Evolutionary conservation across 2,329 filamentous ascomycete species (phyloP).

Genomic region (Alternaria angustiovoidea): DNA sequence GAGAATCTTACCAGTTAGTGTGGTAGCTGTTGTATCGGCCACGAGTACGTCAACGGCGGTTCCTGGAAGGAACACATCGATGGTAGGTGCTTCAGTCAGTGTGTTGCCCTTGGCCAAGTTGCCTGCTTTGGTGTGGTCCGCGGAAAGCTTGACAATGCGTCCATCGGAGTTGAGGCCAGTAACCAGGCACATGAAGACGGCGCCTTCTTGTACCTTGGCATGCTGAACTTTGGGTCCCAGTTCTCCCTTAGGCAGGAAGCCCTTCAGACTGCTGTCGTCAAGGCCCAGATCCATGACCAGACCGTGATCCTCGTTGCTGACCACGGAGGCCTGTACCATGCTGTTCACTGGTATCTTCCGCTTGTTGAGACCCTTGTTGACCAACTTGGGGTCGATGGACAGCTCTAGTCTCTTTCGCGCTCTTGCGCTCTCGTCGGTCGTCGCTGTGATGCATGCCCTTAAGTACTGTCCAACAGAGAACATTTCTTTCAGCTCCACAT

Average conservation of each 20-base stretch:
- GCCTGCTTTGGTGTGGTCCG: slow-evolving; percentile 73
- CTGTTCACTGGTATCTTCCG: slow-evolving; percentile 77
- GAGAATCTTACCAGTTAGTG: slow-evolving; percentile 90
- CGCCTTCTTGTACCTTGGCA: slow-evolving; percentile 77
- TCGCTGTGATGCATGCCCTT: slow-evolving; percentile 82
- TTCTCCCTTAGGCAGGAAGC: slow-evolving; percentile 87
- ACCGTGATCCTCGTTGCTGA: slow-evolving; percentile 95
- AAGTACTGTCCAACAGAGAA: slow-evolving; percentile 89
- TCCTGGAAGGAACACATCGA: slow-evolving; percentile 90
- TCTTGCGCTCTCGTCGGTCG: slow-evolving; percentile 72
- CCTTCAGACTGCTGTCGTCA: slow-evolving; percentile 71
- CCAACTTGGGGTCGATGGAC: slow-evolving; percentile 78
- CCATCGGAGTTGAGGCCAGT: slow-evolving; percentile 77
- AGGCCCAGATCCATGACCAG: slow-evolving; percentile 92
- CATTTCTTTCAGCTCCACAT: slow-evolving; percentile 75
- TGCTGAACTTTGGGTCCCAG: slow-evolving; percentile 72
- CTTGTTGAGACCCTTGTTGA: slow-evolving; percentile 77
- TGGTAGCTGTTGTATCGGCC: slow-evolving; percentile 75
- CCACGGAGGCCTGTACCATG: slow-evolving; percentile 85
- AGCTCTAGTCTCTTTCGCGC: slow-evolving; percentile 85
- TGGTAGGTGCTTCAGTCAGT: slow-evolving; percentile 79
- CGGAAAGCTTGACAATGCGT: slow-evolving; percentile 86
- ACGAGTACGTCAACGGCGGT: slow-evolving; percentile 88
- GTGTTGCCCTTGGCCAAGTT: slow-evolving; percentile 71
- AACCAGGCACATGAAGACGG: slow-evolving; percentile 84